phyloP scores from a whole-genome alignment of 2,329 filamentous ascomycete species.

The Neonectria coccinea region DNA sequence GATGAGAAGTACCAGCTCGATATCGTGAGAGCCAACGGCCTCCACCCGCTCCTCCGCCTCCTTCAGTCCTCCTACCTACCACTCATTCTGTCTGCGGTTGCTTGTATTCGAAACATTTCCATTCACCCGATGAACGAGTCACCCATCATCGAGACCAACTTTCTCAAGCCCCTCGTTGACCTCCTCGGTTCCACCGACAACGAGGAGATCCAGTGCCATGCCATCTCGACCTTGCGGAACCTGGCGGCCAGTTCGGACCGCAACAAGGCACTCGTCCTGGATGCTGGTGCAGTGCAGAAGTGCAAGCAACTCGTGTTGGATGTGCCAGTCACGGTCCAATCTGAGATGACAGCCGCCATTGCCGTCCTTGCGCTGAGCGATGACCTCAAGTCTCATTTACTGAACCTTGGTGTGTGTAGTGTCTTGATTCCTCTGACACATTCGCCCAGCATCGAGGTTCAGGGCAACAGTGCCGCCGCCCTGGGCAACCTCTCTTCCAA shows the following conservation, averaged over 20 bases:
- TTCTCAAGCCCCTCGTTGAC: conserved; percentile 92
- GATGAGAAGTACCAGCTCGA: conserved; percentile 99
- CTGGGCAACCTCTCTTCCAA: conserved; percentile 97
- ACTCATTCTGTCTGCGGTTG: conserved; percentile 94
- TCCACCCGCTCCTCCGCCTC: conserved; percentile 86
- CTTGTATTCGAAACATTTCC: conserved; percentile 98
- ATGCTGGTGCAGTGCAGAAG: conserved; percentile 96
- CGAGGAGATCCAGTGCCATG: conserved; percentile 98
- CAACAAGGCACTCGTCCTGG: conserved; percentile 97
- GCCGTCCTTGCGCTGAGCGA: conserved; percentile 95
- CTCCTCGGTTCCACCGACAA: conserved; percentile 95
- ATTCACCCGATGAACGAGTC: conserved; percentile 98
- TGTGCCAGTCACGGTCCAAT: conserved; percentile 94
- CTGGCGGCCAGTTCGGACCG: conserved; percentile 95
- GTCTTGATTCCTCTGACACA: conserved; percentile 95
- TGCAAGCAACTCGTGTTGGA: conserved; percentile 97
- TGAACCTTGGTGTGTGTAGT: conserved; percentile 94
- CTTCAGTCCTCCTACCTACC: conserved; percentile 96
- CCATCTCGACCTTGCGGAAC: conserved; percentile 95
- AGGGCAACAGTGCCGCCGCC: conserved; percentile 96
- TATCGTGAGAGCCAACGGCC: conserved; percentile 89
- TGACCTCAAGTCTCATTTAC: conserved; percentile 90
- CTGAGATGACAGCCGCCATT: conserved; percentile 99
- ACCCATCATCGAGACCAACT: conserved; percentile 97
- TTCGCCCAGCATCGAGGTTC: conserved; percentile 95